Percentiles rank a stretch among this genome's conserved stretches.
These are phyloP conservation scores for Chrysophaeum taylorii DNA, from an alignment of 352 stramenopile genomes.

Conservation along the genomic window DNA sequence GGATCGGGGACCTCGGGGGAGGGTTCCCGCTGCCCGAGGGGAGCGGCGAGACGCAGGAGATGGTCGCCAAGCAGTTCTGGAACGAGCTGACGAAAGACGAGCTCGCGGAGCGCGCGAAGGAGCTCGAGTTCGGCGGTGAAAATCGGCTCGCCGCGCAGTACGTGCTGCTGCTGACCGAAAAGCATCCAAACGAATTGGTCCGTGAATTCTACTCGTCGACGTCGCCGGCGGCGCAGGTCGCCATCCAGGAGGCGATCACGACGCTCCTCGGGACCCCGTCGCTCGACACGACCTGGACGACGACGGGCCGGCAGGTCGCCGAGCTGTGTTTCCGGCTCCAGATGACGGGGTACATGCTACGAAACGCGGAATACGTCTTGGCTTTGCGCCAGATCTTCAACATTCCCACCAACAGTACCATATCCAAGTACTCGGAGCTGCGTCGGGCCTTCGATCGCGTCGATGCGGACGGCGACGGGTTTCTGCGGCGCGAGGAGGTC, in stretches of 20 bases:
- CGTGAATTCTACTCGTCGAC: neutral
- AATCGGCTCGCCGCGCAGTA: conserved; percentile 8
- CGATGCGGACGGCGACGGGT: conserved; percentile 46
- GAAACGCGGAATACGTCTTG: conserved; percentile 59
- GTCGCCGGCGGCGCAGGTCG: neutral
- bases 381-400: conserved; percentile 37
- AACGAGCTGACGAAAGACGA: too few relatives aligned
- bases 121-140: neutral
- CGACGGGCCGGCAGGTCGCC: neutral
- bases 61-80: too few relatives aligned
- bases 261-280: neutral
- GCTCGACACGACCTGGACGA: neutral
- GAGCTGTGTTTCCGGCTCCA: conserved; percentile 50
- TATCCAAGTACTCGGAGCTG: neutral
- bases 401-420: neutral
- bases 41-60: too few relatives aligned
- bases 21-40: too few relatives aligned
- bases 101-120: neutral
- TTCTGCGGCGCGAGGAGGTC: conserved; percentile 49
- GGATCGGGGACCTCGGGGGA: too few relatives aligned
- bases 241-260: neutral
- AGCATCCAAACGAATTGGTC: neutral
- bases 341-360: conserved; percentile 62
- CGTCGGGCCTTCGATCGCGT: conserved; percentile 42
- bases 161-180: neutral